Percentiles rank a stretch among this genome's conserved stretches.
Conservation (phyloP, 2,329 filamentous ascomycete genomes). For the Teratosphaeria nubilosa region DNA sequence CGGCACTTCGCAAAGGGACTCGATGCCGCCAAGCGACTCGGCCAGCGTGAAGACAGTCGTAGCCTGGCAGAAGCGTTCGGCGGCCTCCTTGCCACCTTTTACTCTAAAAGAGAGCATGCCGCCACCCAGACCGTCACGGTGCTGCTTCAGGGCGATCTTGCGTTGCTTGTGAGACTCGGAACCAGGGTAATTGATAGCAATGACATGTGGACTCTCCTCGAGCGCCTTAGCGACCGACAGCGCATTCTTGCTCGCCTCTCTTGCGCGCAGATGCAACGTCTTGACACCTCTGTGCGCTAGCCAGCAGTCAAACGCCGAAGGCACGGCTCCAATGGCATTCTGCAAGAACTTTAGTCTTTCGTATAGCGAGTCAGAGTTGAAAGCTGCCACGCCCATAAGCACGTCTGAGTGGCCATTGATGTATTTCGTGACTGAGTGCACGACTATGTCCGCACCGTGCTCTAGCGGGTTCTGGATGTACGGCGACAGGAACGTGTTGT, state of each 20-base stretch:
- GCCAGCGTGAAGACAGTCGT: constrained; percentile 89
- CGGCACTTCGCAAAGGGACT: constrained; percentile 84
- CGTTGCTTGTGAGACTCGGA: constrained; percentile 80
- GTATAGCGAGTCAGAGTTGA: constrained; percentile 75
- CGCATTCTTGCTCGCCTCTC: constrained; percentile 76
- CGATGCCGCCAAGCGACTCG: constrained; percentile 84
- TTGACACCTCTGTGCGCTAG: constrained; percentile 94
- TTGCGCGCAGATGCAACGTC: constrained; percentile 85
- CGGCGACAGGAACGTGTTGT: constrained; percentile 95
- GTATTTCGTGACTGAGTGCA: constrained; percentile 97
- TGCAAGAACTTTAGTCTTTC: constrained; percentile 79
- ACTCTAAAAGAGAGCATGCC: constrained; percentile 98
- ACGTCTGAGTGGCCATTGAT: constrained; percentile 97
- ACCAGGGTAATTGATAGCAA: constrained; percentile 91
- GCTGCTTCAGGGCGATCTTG: constrained; percentile 76
- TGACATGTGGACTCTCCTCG: constrained; percentile 68
- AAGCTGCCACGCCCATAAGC: constrained; percentile 92
- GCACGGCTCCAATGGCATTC: constrained; percentile 93
- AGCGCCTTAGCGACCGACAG: constrained; percentile 65
- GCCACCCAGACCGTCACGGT: constrained; percentile 86
- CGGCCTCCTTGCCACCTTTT: constrained; percentile 71
- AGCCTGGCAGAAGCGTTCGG: constrained; percentile 81
- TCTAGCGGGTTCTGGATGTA: constrained; percentile 95
- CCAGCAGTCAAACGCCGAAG: constrained; percentile 94
- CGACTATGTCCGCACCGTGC: constrained; percentile 90